phyloP scores from a whole-genome alignment of 371 early-diverging fungal genomes.

The Dichotomocladium elegans region DNA sequence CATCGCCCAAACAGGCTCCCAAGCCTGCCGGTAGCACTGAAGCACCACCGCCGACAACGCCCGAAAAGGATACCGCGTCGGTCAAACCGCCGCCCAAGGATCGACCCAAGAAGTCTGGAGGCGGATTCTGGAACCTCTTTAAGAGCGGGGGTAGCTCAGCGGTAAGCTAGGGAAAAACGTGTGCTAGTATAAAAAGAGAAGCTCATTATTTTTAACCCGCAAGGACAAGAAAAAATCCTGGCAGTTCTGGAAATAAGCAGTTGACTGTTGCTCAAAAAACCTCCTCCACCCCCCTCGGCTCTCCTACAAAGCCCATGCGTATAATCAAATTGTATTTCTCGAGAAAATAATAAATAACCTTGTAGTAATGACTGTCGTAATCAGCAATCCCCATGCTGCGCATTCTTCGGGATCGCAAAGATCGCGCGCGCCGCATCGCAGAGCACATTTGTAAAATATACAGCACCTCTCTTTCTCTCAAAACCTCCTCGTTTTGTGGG shows the following conservation, averaged over 20 bases:
- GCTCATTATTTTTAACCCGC: no score
- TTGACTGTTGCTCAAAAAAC: no score
- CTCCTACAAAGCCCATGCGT: no score
- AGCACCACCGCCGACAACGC: background rate
- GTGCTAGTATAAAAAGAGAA: no score
- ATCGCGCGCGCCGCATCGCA: background rate
- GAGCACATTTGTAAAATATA: background rate
- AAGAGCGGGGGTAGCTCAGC: background rate
- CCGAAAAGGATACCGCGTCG: background rate
- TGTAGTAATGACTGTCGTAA: no score
- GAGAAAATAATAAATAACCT: no score
- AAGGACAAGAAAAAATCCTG: constrained; percentile 2
- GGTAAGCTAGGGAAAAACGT: no score
- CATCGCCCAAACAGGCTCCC: background rate
- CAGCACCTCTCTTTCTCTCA: background rate
- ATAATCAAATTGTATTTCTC: no score
- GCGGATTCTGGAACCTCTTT: background rate
- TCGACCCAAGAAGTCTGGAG: background rate
- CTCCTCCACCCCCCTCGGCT: no score
- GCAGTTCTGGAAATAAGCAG: constrained; percentile 6
- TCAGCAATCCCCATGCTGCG: no score
- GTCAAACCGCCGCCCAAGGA: constrained; percentile 7
- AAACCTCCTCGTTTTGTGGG: no score
- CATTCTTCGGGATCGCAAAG: no score
- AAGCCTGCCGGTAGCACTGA: background rate